phyloP scores from a whole-genome alignment of 768 basidiomycete species.

The Panus rudis region DNA sequence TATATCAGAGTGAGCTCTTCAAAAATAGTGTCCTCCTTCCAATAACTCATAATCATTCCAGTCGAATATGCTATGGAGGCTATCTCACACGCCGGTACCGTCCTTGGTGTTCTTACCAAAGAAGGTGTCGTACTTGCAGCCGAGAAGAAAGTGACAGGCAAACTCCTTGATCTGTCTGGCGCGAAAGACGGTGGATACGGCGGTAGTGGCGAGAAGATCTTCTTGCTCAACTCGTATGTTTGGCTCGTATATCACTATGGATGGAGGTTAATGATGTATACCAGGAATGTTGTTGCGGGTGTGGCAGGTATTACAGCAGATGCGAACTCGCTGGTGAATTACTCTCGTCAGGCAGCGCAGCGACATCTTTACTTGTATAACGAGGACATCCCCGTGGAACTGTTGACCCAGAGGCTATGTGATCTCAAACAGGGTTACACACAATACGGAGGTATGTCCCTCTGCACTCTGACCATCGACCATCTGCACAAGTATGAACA shows the following conservation, averaged over 20 bases:
- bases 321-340: conserved; percentile 96
- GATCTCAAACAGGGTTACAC: conserved; percentile 99
- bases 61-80: conserved; percentile 99
- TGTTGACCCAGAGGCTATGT: conserved; percentile 88
- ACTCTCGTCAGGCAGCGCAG: conserved; percentile 86
- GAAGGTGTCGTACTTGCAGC: conserved; percentile 90
- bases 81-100: conserved; percentile 92
- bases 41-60: conserved; percentile 22
- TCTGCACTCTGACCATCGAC: background rate
- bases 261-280: too few species aligned
- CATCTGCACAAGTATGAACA: conserved; percentile 3
- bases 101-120: conserved; percentile 85
- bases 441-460: conserved; percentile 77
- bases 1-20: conserved; percentile 81
- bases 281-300: conserved; percentile 91
- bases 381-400: conserved; percentile 96
- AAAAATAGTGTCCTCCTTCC: background rate
- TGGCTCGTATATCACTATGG: too few species aligned
- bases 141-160: conserved; percentile 98
- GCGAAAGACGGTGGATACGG: conserved; percentile 87
- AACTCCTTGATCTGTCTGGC: conserved; percentile 85
- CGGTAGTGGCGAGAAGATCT: conserved; percentile 98
- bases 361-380: conserved; percentile 84
- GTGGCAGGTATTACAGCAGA: conserved; percentile 96
- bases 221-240: conserved; percentile 81